Evolutionary conservation across 2,329 filamentous ascomycete species (phyloP), one percentile per base, ranked within the genome.

Genomic region (Pseudogymnoascus sp.): DNA sequence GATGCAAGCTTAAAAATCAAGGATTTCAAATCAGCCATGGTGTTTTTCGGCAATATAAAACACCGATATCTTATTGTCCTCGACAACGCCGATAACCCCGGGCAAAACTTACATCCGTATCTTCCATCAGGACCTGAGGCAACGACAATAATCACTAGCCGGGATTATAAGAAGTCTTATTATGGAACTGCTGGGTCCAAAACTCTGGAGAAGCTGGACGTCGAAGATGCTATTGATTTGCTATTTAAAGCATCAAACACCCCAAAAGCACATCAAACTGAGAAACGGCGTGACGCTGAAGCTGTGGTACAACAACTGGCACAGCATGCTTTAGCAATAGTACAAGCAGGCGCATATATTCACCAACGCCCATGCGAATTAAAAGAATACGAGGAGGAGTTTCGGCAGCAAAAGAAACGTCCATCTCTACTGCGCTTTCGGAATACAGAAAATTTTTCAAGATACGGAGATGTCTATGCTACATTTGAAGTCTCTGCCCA

Each of bases 401-500:
- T 47, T n/a, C 22, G 1, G 8, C 41, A 20, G 35, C 35, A 38
- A 38, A 16, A 20, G 20, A n/a, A 47, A 47, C 41, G 41, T 28
- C 11, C 12, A 25, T 47, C 41, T 28, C 32, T 65, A 1, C 20
- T 64, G 6, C 59, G 41, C 11, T 62, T 58, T n/a, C 34, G 35
- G 1, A 41, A 41, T 5, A 32, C 50, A 30, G 62, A 67, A 30
- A 62, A 39, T 8, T 38, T 43, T 22, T 64, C 64, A 6, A 62
- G 37, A 25, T 65, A 65, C n/a, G 34, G 43, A 8, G 35, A 61
- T 39, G 64, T 66, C 5, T 66, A 65, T 54, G 58, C 63, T n/a
- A 63, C 64, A 8, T 65, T 64, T n/a, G 64, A 65, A 39, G 58
- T 61, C 3, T 64, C 64, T n/a, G 61, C 61, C 11, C 22, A 35